Base-by-base conservation (phyloP, 441 rosid genomes). In the Breynia disticha region DNA sequence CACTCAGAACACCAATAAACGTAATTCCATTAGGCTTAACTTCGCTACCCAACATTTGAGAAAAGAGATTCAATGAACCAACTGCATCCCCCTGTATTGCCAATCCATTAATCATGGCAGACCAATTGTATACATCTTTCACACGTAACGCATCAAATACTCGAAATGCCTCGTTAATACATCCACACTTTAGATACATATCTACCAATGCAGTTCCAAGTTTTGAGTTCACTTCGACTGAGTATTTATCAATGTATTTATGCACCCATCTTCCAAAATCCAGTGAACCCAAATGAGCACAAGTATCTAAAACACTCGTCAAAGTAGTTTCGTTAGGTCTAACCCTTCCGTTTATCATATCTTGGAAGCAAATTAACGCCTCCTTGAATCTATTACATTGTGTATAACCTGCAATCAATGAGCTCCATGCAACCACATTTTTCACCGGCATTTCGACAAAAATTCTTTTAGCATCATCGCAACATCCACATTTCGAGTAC, bases 401-500 rank as follows among this genome's bases (percentile, higher is more conserved):
- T 38, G 82, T 89, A 67, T 76, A 69, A 45, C 85, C 83, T 1
- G 79, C 69, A 55, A 87, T 77, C 86, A 82, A 76, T 11, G 79
- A 81, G 57, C 82, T 87, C 95, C 93, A 87, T 19, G 93, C 73
- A 51, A 79, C 90, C 61, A 79, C 82, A 63, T 80, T 87, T 71
- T 68, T 84, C 43, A 62, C 46, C n/a, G 79, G 75, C 78, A 84
- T 76, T 59, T 64, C 67, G 64, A 76, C 76, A 56, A 84, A 84
- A 55, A 80, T 77, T 65, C 74, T 76, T 22, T 65, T 54, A 46
- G 95, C 85, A 18, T 83, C 72, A 35, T 72, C 75, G 59, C 76
- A 54, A 57, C 76, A 59, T 50, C 95, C 90, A n/a, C 84, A 81
- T 56, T 81, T 86, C 2, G 86, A 84, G n/a, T 86, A 81, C 90